Percentiles rank a stretch among this genome's conserved stretches.
Evolutionary conservation across 352 stramenopile genomes (phyloP).

Genomic region (Pythium aquatile): DNA sequence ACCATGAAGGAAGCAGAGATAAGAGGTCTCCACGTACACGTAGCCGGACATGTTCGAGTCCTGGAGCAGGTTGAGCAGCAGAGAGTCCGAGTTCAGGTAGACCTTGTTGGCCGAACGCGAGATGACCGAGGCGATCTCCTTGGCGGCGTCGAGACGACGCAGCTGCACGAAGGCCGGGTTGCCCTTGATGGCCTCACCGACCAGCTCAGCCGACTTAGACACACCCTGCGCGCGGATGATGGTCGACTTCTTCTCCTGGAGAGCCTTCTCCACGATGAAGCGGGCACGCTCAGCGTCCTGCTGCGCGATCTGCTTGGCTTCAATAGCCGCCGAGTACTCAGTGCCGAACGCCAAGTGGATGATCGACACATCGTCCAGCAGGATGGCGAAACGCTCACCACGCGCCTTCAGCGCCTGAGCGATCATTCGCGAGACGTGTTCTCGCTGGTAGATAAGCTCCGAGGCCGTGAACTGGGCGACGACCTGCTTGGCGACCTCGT

Average conservation of each 20-base stretch:
- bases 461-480: conserved; percentile 99
- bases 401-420: conserved; percentile 78
- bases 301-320: conserved; percentile 99
- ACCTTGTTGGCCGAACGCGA: conserved; percentile 95
- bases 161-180: conserved; percentile 99
- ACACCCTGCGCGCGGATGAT: conserved; percentile 97
- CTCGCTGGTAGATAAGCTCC: conserved; percentile 99
- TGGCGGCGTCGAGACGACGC: conserved; percentile 97
- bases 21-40: neutral
- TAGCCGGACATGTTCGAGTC: conserved; percentile 28
- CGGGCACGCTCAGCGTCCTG: conserved; percentile 98
- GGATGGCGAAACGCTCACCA: conserved; percentile 91
- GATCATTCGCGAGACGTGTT: conserved; percentile 95
- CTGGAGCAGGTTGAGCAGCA: conserved; percentile 96
- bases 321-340: conserved; percentile 98
- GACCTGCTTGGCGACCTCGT: conserved; percentile 99
- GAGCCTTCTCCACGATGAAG: conserved; percentile 98
- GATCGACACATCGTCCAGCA: conserved; percentile 98
- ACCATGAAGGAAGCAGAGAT: no score
- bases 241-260: conserved; percentile 99
- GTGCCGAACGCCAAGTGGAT: conserved; percentile 98
- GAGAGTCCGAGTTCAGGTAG: conserved; percentile 97
- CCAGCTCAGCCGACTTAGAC: conserved; percentile 97
- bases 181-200: conserved; percentile 98
- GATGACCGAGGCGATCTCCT: conserved; percentile 98